Evolutionary conservation across 2,329 filamentous ascomycete species (phyloP).

Genomic region (Scedosporium dehoogii): DNA sequence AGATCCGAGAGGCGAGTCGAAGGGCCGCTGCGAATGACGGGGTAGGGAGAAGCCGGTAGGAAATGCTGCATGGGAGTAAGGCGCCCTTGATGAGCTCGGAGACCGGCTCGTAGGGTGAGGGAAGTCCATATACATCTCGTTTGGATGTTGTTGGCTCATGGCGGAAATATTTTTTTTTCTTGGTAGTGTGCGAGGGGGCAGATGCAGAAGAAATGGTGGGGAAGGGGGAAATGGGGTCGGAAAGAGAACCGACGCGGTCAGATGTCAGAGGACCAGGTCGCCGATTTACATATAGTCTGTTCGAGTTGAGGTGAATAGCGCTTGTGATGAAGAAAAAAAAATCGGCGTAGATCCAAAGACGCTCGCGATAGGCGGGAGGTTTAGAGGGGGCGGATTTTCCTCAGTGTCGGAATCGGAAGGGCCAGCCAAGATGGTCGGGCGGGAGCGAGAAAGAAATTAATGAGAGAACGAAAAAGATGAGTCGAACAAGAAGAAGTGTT

Average conservation of each 20-base stretch:
- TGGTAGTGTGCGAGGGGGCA: neutral
- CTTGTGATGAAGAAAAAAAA: conserved; percentile 3
- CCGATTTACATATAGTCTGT: conserved; percentile 8
- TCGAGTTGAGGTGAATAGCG: conserved; percentile 4
- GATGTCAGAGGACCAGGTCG: neutral
- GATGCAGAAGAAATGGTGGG: neutral
- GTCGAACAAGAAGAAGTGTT: neutral
- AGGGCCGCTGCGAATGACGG: conserved; percentile 58
- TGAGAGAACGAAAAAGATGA: neutral
- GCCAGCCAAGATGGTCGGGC: neutral
- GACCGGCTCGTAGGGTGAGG: conserved; percentile 44
- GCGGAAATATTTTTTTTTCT: conserved; percentile 11
- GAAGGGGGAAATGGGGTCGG: neutral
- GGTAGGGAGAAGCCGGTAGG: conserved; percentile 33
- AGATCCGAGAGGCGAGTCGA: conserved; percentile 57
- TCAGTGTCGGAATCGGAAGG: neutral
- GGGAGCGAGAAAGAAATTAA: neutral
- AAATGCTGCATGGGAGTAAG: conserved; percentile 38
- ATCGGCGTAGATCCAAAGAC: neutral
- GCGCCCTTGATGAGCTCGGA: conserved; percentile 60
- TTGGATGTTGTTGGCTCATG: conserved; percentile 42
- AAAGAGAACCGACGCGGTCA: neutral
- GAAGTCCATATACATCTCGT: conserved; percentile 67
- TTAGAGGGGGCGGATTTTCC: neutral
- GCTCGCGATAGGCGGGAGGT: neutral